Evolutionary conservation across 1,139 yeast genomes (phyloP), one percentile per base, ranked within the genome.

Genomic region (Saccharomyces uvarum): DNA sequence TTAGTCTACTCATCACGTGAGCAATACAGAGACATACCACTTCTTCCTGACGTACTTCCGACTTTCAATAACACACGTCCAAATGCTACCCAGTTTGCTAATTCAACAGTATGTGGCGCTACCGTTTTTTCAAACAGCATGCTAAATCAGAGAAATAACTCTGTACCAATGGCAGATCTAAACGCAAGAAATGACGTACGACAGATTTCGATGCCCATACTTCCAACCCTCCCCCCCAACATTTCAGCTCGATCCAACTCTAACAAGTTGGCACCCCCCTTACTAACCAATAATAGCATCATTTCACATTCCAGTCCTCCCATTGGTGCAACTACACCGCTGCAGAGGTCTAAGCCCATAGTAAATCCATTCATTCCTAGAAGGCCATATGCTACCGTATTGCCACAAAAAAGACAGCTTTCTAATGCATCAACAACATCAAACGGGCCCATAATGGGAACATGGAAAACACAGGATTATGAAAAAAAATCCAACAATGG

Each of bases 341-440:
- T 28, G 13, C 16, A 47, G 52, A n/a, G 48, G 52, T 2, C 57
- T 59, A 21, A 57, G 33, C 63, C 63, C 5, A 57, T 56, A 11
- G 61, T 63, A 1, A 63, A 64, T 3, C 67, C 66, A 13, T 65
- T 63, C 50, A 58, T 61, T 14, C 64, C 67, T 4, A 60, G 57
- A 46, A 59, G 57, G 47, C 56, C 55, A 9, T 58, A 60, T 53
- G 47, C 57, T 5, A 63, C 51, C 26, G 51, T 55, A 9, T 47
- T 64, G 14, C 68, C 67, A 2, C 66, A 63, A 42, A 65, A 65
- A 50, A 57, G 68, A 50, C 59, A 54, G 9, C 52, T 55, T 11
- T 58, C 63, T 2, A 52, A 50, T 24, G 51, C 55, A 3, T 52
- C 59, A 14, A 7, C 51, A 11, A 46, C 47, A 11, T n/a, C 51